Percentiles rank a stretch among this genome's conserved stretches.
phyloP scores from a whole-genome alignment of 2,329 filamentous ascomycete genomes.

The Hypoxylon sp. region DNA sequence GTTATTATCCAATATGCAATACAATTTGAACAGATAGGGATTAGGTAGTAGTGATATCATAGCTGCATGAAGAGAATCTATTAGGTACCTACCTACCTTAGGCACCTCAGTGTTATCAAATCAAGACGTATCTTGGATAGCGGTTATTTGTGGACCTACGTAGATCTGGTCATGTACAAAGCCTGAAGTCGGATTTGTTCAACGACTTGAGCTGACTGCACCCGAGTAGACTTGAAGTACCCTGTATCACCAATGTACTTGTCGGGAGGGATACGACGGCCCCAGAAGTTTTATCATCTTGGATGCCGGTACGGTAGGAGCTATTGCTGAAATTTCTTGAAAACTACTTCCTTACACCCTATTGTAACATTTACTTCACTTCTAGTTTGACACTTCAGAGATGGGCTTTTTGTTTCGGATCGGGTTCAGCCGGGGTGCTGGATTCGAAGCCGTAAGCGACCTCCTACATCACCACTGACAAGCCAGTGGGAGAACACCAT shows the following conservation, averaged over 20 bases:
- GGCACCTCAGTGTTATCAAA: not conserved
- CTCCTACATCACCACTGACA: not conserved
- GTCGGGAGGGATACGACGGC: not conserved
- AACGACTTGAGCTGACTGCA: not conserved
- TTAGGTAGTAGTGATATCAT: too few relatives aligned
- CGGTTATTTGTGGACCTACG: not conserved
- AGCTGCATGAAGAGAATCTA: too few relatives aligned
- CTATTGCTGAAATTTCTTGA: too few relatives aligned
- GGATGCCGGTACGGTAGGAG: not conserved
- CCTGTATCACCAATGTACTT: not conserved
- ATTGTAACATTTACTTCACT: not conserved
- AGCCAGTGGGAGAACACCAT: not conserved
- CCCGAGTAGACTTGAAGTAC: constrained; percentile 13
- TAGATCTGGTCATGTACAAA: not conserved
- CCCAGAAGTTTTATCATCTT: not conserved
- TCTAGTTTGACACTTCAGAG: not conserved
- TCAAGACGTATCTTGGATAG: not conserved
- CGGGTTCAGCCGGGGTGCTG: not conserved
- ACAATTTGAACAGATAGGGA: not conserved
- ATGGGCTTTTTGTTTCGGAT: not conserved
- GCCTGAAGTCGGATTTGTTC: not conserved
- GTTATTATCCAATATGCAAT: not conserved
- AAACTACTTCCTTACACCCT: not conserved
- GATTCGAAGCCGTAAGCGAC: not conserved
- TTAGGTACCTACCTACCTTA: too few relatives aligned